Evolutionary conservation across 2,329 filamentous ascomycete species (phyloP).

Genomic region (Graphium sp.): DNA sequence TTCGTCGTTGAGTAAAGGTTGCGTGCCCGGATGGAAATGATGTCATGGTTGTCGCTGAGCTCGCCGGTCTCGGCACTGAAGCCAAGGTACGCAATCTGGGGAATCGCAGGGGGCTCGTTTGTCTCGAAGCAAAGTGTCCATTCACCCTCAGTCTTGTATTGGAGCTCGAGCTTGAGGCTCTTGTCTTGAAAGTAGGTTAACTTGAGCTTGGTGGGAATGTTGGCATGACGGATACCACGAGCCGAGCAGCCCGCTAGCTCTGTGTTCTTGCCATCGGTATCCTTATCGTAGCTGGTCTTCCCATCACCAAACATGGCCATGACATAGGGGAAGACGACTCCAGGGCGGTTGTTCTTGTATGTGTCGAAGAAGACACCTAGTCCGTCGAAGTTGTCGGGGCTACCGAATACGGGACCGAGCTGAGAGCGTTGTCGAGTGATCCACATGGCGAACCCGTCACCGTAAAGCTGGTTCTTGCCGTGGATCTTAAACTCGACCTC

Average conservation of each 20-base stretch:
- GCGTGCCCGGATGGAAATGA: constrained; percentile 69
- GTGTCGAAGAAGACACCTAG: constrained; percentile 94
- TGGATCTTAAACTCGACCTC: constrained; percentile 91
- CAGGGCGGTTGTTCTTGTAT: constrained; percentile 98
- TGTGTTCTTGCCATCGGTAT: constrained; percentile 82
- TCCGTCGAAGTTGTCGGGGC: constrained; percentile 77
- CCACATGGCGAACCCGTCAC: constrained; percentile 97
- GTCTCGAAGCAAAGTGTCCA: constrained; percentile 85
- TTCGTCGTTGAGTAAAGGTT: constrained; percentile 62
- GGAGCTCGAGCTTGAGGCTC: constrained; percentile 72
- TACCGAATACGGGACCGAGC: constrained; percentile 73
- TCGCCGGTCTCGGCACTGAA: constrained; percentile 88
- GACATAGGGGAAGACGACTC: constrained; percentile 89
- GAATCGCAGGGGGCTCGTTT: constrained; percentile 56
- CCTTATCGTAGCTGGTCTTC: constrained; percentile 75
- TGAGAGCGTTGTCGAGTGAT: constrained; percentile 82
- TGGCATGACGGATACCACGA: constrained; percentile 68
- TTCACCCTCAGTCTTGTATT: constrained; percentile 80
- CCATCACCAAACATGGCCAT: constrained; percentile 98
- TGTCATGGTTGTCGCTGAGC: constrained; percentile 94
- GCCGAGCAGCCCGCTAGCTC: constrained; percentile 93
- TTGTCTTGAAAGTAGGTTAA: constrained; percentile 97
- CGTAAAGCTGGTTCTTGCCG: constrained; percentile 77
- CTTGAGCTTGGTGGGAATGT: constrained; percentile 66
- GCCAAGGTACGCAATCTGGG: constrained; percentile 56